A percentile compares a stretch with the other conserved stretches of the same genome.
Evolutionary conservation across 345 rosid genomes (phyloP).

Genomic region (Streptanthus diversifolius): DNA sequence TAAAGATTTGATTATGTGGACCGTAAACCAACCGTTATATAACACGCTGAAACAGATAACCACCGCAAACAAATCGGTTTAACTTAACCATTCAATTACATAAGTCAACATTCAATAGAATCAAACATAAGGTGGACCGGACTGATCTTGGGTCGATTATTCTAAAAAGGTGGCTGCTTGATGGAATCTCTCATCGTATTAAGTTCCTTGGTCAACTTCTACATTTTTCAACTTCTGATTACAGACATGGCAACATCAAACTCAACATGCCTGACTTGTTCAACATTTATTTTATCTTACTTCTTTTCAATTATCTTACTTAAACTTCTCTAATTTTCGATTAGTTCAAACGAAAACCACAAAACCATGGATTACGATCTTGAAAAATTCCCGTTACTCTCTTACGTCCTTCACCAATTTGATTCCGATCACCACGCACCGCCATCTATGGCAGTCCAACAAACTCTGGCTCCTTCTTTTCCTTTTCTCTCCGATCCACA

Average conservation of each 20-base stretch:
- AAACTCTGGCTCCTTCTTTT: slow-evolving; percentile 34
- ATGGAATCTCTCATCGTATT: not conserved
- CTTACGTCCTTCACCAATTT: slow-evolving; percentile 49
- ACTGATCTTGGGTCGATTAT: not conserved
- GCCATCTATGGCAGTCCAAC: slow-evolving; percentile 40
- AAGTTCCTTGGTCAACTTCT: slow-evolving; percentile 3
- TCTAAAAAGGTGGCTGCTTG: not conserved
- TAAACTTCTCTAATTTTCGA: slow-evolving; percentile 4
- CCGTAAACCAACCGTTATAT: not conserved
- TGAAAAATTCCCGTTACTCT: slow-evolving; percentile 53
- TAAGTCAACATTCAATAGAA: not conserved
- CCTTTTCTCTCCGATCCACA: slow-evolving; percentile 47
- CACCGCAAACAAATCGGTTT: not conserved
- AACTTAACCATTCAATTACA: not conserved
- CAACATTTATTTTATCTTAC: not conserved
- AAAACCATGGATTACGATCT: slow-evolving; percentile 53
- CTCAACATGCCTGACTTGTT: slow-evolving; percentile 21
- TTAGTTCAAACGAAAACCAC: not conserved
- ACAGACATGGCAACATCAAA: slow-evolving; percentile 23
- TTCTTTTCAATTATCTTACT: not conserved
- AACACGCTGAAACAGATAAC: not conserved
- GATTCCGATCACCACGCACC: slow-evolving; percentile 39
- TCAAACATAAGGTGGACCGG: not conserved
- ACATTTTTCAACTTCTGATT: not conserved
- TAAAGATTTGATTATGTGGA: no score